Percentiles rank a stretch among this genome's conserved stretches.
These are phyloP conservation scores for Kwoniella shandongensis DNA, from an alignment of 768 basidiomycete genomes.

Conservation along the genomic window DNA sequence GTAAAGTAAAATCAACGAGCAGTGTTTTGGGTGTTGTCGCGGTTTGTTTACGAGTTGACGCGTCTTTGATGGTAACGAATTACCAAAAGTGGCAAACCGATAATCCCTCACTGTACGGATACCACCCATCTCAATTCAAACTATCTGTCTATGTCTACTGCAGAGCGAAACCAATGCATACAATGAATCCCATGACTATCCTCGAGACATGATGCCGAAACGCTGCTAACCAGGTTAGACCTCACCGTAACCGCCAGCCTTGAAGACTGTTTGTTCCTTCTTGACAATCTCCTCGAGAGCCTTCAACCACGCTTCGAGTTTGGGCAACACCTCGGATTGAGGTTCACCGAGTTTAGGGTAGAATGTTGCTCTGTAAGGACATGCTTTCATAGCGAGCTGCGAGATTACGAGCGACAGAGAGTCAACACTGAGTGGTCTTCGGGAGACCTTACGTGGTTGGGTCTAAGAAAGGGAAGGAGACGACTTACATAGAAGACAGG, in stretches of 20 bases:
- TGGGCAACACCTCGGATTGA: conserved; percentile 57
- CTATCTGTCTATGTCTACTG: not conserved
- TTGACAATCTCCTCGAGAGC: conserved; percentile 60
- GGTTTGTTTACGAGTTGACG: conserved; percentile 25
- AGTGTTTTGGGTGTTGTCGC: not conserved
- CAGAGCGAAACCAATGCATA: not conserved
- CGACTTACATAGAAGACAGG: conserved; percentile 61
- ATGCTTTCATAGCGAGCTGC: conserved; percentile 71
- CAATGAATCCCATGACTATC: no score
- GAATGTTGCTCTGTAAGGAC: conserved; percentile 64
- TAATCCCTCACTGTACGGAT: not conserved
- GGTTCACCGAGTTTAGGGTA: conserved; percentile 62
- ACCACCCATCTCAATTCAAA: not conserved
- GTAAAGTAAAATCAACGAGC: not conserved
- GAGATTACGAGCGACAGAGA: no score
- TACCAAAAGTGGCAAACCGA: conserved; percentile 10
- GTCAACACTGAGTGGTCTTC: not conserved
- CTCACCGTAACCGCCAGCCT: conserved; percentile 47
- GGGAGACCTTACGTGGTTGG: not conserved
- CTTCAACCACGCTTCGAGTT: conserved; percentile 61
- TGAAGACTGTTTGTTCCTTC: conserved; percentile 58
- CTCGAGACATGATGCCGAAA: no score
- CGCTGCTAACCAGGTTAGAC: conserved; percentile 21
- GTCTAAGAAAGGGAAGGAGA: not conserved
- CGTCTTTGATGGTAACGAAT: conserved; percentile 12